Conservation (phyloP, 1,284 basidiomycete genomes). For the Sanguinoderma infundibulare region DNA sequence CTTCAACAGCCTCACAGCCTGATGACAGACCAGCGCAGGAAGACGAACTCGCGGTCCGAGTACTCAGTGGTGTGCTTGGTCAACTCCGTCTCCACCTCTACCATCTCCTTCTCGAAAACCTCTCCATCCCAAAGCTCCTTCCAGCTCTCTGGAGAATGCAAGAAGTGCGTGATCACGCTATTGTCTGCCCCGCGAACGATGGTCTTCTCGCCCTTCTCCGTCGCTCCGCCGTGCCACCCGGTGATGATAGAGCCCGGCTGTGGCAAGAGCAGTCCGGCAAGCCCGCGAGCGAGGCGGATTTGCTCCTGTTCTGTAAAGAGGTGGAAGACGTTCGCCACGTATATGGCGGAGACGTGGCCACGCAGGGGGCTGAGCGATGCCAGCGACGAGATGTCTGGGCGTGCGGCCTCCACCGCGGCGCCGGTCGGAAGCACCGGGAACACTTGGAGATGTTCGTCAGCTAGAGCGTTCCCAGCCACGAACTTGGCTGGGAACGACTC, state of each 20-base stretch:
- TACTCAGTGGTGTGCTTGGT: neutral
- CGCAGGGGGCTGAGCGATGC: conserved; percentile 44
- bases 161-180: conserved; percentile 24
- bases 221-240: conserved; percentile 31
- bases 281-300: conserved; percentile 39
- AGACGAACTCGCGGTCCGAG: neutral
- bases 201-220: conserved; percentile 19
- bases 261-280: conserved; percentile 43
- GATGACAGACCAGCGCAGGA: neutral
- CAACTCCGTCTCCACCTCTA: conserved; percentile 38
- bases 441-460: conserved; percentile 34
- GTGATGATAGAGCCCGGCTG: conserved; percentile 39
- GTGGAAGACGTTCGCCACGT: conserved; percentile 51
- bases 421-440: conserved; percentile 27
- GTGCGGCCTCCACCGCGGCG: conserved; percentile 13
- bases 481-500: conserved; percentile 46
- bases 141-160: conserved; percentile 46
- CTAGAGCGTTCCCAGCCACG: conserved; percentile 30
- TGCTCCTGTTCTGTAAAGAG: conserved; percentile 50
- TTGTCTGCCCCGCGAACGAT: neutral
- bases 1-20: neutral
- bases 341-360: conserved; percentile 47
- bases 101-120: conserved; percentile 42
- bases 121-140: conserved; percentile 45
- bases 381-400: conserved; percentile 38